Evolutionary conservation across 2,329 filamentous ascomycete genomes (phyloP), one percentile per base, ranked within the genome.

Genomic region (Hymenoscyphus fraxineus): DNA sequence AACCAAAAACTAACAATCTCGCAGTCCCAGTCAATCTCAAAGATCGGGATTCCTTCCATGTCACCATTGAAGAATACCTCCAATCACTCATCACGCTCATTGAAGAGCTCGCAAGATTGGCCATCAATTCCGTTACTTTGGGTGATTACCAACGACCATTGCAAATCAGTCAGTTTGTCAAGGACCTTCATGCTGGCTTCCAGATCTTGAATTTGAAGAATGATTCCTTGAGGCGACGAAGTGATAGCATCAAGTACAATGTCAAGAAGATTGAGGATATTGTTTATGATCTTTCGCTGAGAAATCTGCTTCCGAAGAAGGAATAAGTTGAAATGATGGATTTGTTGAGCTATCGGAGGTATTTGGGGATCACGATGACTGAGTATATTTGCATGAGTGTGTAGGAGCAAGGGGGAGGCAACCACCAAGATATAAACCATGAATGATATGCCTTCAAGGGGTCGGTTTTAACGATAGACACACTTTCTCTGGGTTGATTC

Each of bases 231-330:
- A 85, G 95, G 65, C 92, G 93, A 80, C 85, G 92, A 67, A 92
- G 92, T 63, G 95, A 99, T 79, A 90, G 89, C 5, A 90, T 99
- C 78, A 99, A 99, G 82, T 99, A 99, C 76, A 89, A 90, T 73
- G 92, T 99, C 73, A 99, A 98, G 83, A 94, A 96, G 77, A 92
- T 97, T 13, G 95, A 99, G 81, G 95, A 98, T 75, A 93, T 99
- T 13, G 94, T 98, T 60, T 99, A 99, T 75, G 95, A 99, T 76
- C 80, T 99, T 64, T 94, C 91, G 31, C 80, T 99, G 74, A 85
- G 95, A 65, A 94, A 95, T 60, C 77, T 98, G 74, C 83, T 96
- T 59, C 86, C 89, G 44, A 74, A 69, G 47, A 22, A 59, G 54
- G 54, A 51, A 51, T 51, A 22, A 22, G 22, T 51, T 12, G 12